Evolutionary conservation across 192 early-diverging fungal species (phyloP).

Genomic region (Umbelopsis sp.): DNA sequence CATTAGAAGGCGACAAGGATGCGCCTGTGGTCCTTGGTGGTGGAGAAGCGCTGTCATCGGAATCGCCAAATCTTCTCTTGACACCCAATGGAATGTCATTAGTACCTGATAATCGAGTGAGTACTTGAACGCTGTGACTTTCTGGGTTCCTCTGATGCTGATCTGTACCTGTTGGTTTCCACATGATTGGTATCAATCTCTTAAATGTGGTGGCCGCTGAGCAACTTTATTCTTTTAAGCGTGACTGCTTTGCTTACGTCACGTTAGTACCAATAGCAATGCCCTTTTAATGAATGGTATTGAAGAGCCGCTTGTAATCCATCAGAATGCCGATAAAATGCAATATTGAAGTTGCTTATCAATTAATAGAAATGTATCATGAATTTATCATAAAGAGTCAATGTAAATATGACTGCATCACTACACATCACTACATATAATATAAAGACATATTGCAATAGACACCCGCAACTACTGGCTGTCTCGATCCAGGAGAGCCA

Average conservation of each 20-base stretch:
- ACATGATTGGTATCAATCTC: constrained; percentile 8
- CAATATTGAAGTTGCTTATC: too few species aligned
- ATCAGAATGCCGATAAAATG: too few species aligned
- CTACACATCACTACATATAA: too few species aligned
- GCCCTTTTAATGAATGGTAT: too few species aligned
- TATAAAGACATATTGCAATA: too few species aligned
- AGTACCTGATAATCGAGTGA: constrained; percentile 7
- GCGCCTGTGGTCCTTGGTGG: not conserved
- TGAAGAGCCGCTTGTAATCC: too few species aligned
- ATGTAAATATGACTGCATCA: too few species aligned
- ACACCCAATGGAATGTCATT: constrained; percentile 31
- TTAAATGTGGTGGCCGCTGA: not conserved
- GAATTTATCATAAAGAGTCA: too few species aligned
- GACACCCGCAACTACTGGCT: too few species aligned
- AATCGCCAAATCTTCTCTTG: constrained; percentile 18
- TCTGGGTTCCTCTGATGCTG: not conserved
- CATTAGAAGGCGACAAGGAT: not conserved
- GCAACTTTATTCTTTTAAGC: not conserved
- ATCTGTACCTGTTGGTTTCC: constrained; percentile 26
- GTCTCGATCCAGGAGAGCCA: not conserved
- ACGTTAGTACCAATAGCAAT: too few species aligned
- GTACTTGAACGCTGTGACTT: not conserved
- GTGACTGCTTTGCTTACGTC: constrained; percentile 16
- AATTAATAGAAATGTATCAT: too few species aligned
- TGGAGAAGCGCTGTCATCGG: not conserved